Percentiles rank a stretch among this genome's conserved stretches.
These are phyloP conservation scores for Platismatia glauca DNA, from an alignment of 495 filamentous ascomycete species.

Conservation along the genomic window DNA sequence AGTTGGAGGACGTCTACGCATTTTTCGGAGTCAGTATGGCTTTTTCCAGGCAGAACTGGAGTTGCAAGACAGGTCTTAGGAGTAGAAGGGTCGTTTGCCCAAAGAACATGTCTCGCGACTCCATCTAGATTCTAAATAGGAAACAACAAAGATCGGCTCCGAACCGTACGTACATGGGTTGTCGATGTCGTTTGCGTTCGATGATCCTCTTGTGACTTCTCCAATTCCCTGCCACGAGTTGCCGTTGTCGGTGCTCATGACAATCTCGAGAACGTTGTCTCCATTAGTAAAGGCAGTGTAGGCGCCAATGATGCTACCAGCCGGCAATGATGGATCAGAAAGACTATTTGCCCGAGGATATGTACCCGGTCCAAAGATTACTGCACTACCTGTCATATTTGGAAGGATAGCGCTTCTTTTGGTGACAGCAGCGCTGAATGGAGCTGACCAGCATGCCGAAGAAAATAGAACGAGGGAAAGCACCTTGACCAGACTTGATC, in stretches of 20 bases:
- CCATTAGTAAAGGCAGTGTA: constrained; percentile 32
- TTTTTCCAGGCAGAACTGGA: too few species aligned
- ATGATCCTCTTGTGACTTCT: constrained; percentile 23
- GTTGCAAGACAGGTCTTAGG: too few species aligned
- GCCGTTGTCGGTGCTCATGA: constrained; percentile 36
- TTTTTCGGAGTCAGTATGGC: too few species aligned
- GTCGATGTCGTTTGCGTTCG: constrained; percentile 38
- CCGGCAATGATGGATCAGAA: constrained; percentile 17
- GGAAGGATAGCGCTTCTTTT: constrained; percentile 12
- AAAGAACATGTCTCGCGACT: too few species aligned
- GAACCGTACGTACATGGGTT: too few species aligned
- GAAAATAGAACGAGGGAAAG: neutral
- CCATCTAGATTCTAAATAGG: too few species aligned
- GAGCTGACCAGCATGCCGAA: constrained; percentile 6
- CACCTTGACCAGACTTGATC: neutral
- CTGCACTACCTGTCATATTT: constrained; percentile 12
- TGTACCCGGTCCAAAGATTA: constrained; percentile 32
- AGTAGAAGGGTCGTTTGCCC: too few species aligned
- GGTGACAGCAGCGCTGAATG: neutral
- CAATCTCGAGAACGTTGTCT: constrained; percentile 31
- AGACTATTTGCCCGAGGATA: constrained; percentile 43
- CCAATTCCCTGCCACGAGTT: constrained; percentile 33
- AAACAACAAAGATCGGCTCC: too few species aligned
- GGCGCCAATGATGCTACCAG: constrained; percentile 34
- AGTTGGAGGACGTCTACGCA: constrained; percentile 41